Percentiles rank a stretch among this genome's conserved stretches.
These are phyloP conservation scores for Fraxinus angustifolia DNA, from an alignment of 305 asterid species.

Conservation along the genomic window DNA sequence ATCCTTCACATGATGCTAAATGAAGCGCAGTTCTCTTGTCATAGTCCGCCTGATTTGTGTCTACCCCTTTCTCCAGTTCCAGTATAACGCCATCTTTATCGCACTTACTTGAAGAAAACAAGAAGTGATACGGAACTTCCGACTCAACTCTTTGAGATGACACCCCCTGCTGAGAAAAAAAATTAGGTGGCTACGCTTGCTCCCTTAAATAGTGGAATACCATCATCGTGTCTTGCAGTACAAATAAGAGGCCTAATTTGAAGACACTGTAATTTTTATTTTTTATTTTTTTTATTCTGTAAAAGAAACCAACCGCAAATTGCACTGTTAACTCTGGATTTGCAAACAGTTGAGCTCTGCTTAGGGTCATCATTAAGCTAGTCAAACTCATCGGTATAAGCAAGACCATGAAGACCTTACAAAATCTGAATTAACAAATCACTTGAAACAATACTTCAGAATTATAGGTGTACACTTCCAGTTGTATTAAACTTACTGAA, in stretches of 20 bases:
- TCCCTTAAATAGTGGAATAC: not conserved
- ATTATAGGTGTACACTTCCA: not conserved
- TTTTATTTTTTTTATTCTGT: too few relatives aligned
- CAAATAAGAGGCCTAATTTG: constrained; percentile 2
- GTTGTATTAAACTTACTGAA: not conserved
- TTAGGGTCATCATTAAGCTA: not conserved
- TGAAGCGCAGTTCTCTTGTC: constrained; percentile 69
- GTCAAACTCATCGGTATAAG: not conserved
- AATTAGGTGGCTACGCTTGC: not conserved
- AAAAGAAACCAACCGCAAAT: not conserved
- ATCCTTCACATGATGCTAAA: constrained; percentile 63
- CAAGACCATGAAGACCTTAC: not conserved
- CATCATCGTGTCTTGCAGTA: not conserved
- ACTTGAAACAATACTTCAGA: not conserved
- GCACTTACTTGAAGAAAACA: constrained; percentile 52
- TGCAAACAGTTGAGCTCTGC: not conserved
- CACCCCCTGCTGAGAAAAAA: constrained; percentile 23
- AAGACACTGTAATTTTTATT: not conserved
- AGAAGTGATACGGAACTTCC: constrained; percentile 48
- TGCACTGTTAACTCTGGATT: not conserved
- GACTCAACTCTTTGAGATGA: constrained; percentile 30
- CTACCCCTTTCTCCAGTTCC: constrained; percentile 50
- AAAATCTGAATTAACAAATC: not conserved
- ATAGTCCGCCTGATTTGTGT: constrained; percentile 49
- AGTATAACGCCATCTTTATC: constrained; percentile 56